Conservation (phyloP, 2,329 filamentous ascomycete genomes). For the Colletotrichum orbiculare region DNA sequence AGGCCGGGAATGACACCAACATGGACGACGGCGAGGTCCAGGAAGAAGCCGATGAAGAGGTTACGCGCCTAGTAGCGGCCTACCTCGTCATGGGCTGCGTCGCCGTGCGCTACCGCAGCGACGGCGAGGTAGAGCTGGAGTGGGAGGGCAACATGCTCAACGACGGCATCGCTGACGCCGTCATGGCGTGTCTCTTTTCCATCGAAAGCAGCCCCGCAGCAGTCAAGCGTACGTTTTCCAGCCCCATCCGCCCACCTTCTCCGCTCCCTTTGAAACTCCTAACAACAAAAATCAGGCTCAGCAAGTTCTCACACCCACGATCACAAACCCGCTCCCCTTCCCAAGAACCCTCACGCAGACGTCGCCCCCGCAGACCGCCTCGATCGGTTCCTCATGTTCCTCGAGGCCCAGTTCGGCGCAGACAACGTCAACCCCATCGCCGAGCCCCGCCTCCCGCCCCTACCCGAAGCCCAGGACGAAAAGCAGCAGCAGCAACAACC, state of each 20-base stretch:
- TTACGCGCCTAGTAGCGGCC: slow-evolving; percentile 63
- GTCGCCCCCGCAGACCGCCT: slow-evolving; percentile 81
- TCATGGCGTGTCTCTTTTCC: slow-evolving; percentile 91
- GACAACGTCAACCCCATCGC: slow-evolving; percentile 84
- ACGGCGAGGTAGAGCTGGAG: slow-evolving; percentile 87
- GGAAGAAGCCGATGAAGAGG: slow-evolving; percentile 74
- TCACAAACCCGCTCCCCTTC: slow-evolving; percentile 47
- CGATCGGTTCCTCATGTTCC: slow-evolving; percentile 89
- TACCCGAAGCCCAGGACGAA: slow-evolving; percentile 33
- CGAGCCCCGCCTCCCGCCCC: slow-evolving; percentile 64
- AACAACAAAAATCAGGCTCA: slow-evolving; percentile 61
- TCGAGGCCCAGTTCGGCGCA: slow-evolving; percentile 94
- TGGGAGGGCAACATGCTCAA: slow-evolving; percentile 99
- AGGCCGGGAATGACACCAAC: slow-evolving; percentile 45
- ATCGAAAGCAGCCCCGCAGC: slow-evolving; percentile 95
- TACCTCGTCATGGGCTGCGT: slow-evolving; percentile 92
- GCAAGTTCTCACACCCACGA: slow-evolving; percentile 61
- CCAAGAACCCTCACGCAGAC: slow-evolving; percentile 77
- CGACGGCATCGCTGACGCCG: slow-evolving; percentile 96
- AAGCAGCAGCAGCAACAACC: slow-evolving; percentile 30
- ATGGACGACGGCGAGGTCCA: slow-evolving; percentile 49
- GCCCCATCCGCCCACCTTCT: slow-evolving; percentile 42
- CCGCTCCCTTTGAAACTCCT: slow-evolving; percentile 40
- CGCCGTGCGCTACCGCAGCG: slow-evolving; percentile 79
- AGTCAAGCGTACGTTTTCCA: slow-evolving; percentile 83